These are phyloP conservation scores for Tricharina praecox DNA, from an alignment of 495 filamentous ascomycete genomes.

Conservation along the genomic window DNA sequence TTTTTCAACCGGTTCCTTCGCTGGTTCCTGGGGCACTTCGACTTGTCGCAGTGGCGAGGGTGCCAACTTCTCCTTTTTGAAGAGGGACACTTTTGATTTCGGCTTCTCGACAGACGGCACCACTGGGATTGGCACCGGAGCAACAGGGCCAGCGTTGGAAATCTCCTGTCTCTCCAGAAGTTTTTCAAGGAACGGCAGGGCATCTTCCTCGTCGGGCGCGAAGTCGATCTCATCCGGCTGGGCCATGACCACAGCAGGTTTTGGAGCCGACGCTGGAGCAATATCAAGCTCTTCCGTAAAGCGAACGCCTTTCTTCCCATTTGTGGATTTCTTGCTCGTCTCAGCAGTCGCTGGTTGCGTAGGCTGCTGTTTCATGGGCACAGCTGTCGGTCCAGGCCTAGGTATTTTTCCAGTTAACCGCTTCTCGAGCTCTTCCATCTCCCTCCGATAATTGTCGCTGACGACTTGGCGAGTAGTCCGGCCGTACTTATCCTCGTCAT, in stretches of 20 bases:
- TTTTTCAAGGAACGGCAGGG: slow-evolving; percentile 22
- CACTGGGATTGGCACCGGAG: background rate
- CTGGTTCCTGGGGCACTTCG: background rate
- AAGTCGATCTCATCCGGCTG: slow-evolving; percentile 10
- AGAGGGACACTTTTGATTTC: slow-evolving; percentile 10
- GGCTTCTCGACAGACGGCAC: slow-evolving; percentile 1
- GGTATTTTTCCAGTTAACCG: slow-evolving; percentile 3
- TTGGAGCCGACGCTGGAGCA: slow-evolving; percentile 12
- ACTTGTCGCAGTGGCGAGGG: slow-evolving; percentile 2
- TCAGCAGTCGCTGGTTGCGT: no score
- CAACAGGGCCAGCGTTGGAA: slow-evolving; percentile 22
- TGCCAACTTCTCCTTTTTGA: slow-evolving; percentile 24
- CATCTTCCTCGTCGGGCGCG: slow-evolving; percentile 27
- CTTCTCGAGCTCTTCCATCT: slow-evolving; percentile 55
- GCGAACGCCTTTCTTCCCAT: slow-evolving; percentile 45
- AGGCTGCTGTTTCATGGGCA: background rate
- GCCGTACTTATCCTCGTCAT: slow-evolving; percentile 45
- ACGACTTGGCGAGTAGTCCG: slow-evolving; percentile 45
- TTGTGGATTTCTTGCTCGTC: slow-evolving; percentile 19
- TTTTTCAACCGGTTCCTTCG: background rate
- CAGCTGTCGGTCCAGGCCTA: slow-evolving; percentile 3
- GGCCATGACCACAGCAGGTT: slow-evolving; percentile 32
- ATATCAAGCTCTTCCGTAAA: slow-evolving; percentile 68
- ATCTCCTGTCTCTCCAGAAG: slow-evolving; percentile 22
- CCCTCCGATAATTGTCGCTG: slow-evolving; percentile 50